Percentiles rank a stretch among this genome's conserved stretches.
These are phyloP conservation scores for Fusarium falciforme DNA, from an alignment of 2,329 filamentous ascomycete species.

Conservation along the genomic window DNA sequence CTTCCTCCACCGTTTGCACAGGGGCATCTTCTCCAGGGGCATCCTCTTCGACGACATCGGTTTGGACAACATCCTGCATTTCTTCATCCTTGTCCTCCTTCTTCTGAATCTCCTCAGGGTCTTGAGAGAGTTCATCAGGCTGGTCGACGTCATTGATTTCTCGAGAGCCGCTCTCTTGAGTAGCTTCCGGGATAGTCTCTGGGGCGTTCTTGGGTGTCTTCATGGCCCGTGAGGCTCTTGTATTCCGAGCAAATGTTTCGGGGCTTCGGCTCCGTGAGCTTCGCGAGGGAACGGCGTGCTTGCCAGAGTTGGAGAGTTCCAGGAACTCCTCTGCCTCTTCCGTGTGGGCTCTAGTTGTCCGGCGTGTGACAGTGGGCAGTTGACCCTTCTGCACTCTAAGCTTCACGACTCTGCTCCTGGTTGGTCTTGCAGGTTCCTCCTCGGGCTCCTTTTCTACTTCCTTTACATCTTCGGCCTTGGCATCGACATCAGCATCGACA, in stretches of 20 bases:
- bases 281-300: conserved; percentile 62
- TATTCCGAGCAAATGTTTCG: conserved; percentile 58
- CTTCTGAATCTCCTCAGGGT: conserved; percentile 43
- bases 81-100: conserved; percentile 47
- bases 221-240: conserved; percentile 59
- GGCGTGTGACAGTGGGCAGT: conserved; percentile 51
- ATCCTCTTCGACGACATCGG: conserved; percentile 24
- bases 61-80: conserved; percentile 39
- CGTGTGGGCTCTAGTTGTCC: conserved; percentile 64
- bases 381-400: conserved; percentile 54
- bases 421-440: conserved; percentile 39
- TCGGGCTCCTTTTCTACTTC: conserved; percentile 41
- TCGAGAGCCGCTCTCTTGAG: conserved; percentile 61
- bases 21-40: conserved; percentile 48
- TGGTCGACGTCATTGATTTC: conserved; percentile 51
- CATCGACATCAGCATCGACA: conserved; percentile 40
- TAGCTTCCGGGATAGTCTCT: conserved; percentile 63
- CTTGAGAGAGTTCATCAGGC: conserved; percentile 52
- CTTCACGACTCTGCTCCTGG: conserved; percentile 56
- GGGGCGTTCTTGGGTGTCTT: conserved; percentile 64
- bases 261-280: conserved; percentile 68
- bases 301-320: conserved; percentile 71
- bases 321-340: conserved; percentile 67
- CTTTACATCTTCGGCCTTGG: conserved; percentile 45
- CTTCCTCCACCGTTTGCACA: conserved; percentile 46